Percentiles rank a stretch among this genome's conserved stretches.
Evolutionary conservation across 495 filamentous ascomycete species (phyloP).

Genomic region (Neurospora sp.): DNA sequence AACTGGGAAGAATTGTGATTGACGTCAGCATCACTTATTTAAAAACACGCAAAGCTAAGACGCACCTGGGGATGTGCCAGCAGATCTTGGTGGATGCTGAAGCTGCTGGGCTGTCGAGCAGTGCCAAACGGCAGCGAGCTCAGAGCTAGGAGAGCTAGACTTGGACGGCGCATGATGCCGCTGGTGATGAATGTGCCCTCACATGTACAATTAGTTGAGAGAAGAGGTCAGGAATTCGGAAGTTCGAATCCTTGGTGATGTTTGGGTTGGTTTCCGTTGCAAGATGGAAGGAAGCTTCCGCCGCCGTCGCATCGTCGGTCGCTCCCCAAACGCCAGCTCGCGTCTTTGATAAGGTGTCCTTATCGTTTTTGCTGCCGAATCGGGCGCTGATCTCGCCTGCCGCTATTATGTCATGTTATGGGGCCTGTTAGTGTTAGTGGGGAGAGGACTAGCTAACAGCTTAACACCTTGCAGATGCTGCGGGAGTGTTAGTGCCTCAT

Average conservation of each 20-base stretch:
- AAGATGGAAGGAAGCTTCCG: conserved; percentile 2
- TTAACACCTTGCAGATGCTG: accelerated
- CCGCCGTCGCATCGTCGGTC: not conserved
- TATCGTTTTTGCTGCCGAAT: conserved; percentile 11
- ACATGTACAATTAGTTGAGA: conserved; percentile 13
- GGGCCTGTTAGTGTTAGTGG: not conserved
- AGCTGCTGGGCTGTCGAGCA: conserved; percentile 35
- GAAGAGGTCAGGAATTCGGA: not conserved
- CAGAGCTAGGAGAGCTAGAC: conserved; percentile 28
- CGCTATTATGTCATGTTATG: not conserved
- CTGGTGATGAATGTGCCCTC: conserved; percentile 18
- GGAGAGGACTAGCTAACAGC: not conserved
- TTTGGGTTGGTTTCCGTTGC: not conserved
- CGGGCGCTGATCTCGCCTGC: not conserved
- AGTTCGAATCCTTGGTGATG: not conserved
- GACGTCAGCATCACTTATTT: not conserved
- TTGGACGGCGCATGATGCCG: conserved; percentile 42
- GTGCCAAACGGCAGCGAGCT: conserved; percentile 25
- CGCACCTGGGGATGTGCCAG: conserved; percentile 83
- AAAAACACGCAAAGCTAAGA: not conserved
- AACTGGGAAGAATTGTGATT: conserved; percentile 41
- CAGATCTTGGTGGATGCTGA: conserved; percentile 76
- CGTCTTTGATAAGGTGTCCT: conserved; percentile 18
- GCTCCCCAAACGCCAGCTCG: conserved; percentile 4
- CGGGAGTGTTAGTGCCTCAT: not conserved